Evolutionary conservation across 257 asterid species (phyloP).

Genomic region (Solanum chiquidenum): DNA sequence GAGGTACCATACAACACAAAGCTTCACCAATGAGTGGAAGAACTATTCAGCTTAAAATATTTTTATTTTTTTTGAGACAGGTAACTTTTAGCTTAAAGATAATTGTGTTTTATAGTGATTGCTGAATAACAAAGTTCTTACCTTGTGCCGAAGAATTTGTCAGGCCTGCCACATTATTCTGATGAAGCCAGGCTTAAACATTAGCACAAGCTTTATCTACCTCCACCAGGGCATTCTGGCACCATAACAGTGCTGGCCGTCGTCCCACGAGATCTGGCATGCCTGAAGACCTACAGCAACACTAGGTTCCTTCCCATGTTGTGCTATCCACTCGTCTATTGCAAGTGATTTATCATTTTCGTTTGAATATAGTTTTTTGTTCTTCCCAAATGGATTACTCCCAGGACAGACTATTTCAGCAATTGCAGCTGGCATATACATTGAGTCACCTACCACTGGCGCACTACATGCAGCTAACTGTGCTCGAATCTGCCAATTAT

Average conservation of each 20-base stretch:
- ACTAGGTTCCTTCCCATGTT: conserved; percentile 77
- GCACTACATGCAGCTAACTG: conserved; percentile 81
- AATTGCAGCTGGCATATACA: conserved; percentile 84
- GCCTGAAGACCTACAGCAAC: conserved; percentile 86
- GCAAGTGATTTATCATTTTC: conserved; percentile 39
- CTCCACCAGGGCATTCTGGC: conserved; percentile 96
- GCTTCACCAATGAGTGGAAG: not conserved
- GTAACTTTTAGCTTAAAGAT: not conserved
- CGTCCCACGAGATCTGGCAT: conserved; percentile 76
- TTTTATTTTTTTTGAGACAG: too few species aligned
- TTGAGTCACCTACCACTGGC: conserved; percentile 80
- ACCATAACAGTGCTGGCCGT: conserved; percentile 52
- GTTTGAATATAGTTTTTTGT: conserved; percentile 21
- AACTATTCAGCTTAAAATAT: not conserved
- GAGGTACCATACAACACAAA: not conserved
- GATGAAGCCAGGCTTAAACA: not conserved
- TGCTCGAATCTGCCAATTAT: conserved; percentile 52
- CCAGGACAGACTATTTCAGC: conserved; percentile 48
- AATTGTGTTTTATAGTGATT: not conserved
- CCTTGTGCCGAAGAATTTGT: not conserved
- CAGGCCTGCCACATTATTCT: not conserved
- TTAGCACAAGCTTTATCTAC: conserved; percentile 7
- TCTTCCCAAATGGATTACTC: conserved; percentile 55
- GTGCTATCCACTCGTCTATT: conserved; percentile 65
- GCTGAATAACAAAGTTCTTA: not conserved